Percentiles rank a stretch among this genome's conserved stretches.
Evolutionary conservation across 257 asterid species (phyloP).

Genomic region (Solanum chaucha): DNA sequence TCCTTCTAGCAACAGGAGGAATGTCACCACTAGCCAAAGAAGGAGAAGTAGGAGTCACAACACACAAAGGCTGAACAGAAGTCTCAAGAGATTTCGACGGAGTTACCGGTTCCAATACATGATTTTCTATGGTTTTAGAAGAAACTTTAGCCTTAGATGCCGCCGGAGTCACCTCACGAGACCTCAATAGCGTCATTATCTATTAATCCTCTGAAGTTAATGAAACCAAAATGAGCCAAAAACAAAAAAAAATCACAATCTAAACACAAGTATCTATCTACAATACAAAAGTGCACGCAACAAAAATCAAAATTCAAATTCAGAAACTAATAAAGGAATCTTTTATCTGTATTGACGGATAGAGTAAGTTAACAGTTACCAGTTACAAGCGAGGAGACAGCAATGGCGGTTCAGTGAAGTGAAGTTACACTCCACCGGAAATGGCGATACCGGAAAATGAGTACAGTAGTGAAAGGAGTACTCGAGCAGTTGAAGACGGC

Average conservation of each 20-base stretch:
- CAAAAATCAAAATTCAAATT: neutral
- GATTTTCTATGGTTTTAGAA: constrained; percentile 10
- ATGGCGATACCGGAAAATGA: neutral
- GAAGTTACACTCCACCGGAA: neutral
- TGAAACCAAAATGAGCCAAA: neutral
- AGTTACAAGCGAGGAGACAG: neutral
- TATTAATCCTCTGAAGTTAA: neutral
- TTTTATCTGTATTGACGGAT: neutral
- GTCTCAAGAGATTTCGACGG: constrained; percentile 36
- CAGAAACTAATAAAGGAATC: neutral
- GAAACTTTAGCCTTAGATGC: constrained; percentile 6
- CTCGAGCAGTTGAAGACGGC: neutral
- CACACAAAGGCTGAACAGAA: constrained; percentile 2
- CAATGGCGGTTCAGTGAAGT: neutral
- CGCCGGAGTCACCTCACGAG: constrained; percentile 24
- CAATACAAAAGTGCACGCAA: neutral
- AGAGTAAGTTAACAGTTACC: neutral
- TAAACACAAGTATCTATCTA: neutral
- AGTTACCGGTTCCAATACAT: constrained; percentile 40
- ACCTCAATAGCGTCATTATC: constrained; percentile 55
- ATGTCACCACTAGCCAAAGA: constrained; percentile 3
- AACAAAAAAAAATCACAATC: neutral
- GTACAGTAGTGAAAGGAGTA: neutral
- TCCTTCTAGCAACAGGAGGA: constrained; percentile 20
- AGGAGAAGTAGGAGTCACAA: constrained; percentile 15